Evolutionary conservation across 306 rosid genomes (phyloP).

Genomic region (Vigna unguiculata): DNA sequence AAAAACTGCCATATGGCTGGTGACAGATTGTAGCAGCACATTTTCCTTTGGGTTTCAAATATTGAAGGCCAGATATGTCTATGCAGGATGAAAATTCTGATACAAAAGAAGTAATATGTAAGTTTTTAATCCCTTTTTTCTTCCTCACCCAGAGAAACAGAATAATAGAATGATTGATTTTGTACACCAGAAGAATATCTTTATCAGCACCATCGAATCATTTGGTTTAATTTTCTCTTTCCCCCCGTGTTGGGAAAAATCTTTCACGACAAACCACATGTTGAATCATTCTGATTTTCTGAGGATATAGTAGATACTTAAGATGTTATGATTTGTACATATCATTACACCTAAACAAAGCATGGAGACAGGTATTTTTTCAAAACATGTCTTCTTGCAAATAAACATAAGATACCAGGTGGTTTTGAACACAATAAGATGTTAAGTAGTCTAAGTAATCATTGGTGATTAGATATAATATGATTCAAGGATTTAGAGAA

Average conservation of each 20-base stretch:
- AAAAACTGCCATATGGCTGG: constrained; percentile 50
- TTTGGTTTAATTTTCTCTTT: neutral
- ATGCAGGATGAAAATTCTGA: constrained; percentile 52
- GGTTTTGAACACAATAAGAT: neutral
- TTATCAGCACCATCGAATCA: constrained; percentile 2
- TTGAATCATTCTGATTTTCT: neutral
- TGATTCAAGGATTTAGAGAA: too few relatives aligned
- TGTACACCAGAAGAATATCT: neutral
- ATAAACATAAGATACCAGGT: neutral
- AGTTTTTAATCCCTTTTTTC: neutral
- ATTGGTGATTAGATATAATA: too few relatives aligned
- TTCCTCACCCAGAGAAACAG: neutral
- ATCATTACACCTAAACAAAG: neutral
- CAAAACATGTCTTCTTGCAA: neutral
- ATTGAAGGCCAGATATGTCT: constrained; percentile 57
- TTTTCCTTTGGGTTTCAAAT: constrained; percentile 48
- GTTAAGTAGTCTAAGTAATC: neutral
- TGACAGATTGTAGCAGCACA: constrained; percentile 49
- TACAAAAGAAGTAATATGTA: constrained; percentile 57
- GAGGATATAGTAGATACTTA: neutral
- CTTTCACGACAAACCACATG: neutral
- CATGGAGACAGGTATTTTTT: neutral
- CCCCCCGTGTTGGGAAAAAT: neutral
- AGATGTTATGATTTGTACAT: neutral
- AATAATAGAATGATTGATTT: constrained; percentile 15